Percentiles rank a stretch among this genome's conserved stretches.
Conservation (phyloP, 305 asterid genomes). For the Fraxinus latifolia region DNA sequence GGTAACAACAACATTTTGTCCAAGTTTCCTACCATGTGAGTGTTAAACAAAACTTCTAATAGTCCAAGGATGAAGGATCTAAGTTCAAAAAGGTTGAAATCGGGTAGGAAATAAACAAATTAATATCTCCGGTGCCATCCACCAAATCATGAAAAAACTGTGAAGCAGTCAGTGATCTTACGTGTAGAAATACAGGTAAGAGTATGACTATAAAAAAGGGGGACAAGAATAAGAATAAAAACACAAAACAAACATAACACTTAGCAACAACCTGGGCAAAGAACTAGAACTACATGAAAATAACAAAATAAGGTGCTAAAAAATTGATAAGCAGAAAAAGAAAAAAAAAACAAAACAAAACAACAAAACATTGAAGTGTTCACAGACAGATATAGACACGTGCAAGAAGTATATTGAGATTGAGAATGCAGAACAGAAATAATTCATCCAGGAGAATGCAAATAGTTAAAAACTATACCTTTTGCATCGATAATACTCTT, state of each 20-base stretch:
- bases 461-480: conserved; percentile 46
- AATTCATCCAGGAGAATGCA: conserved; percentile 19
- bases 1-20: neutral
- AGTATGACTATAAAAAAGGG: neutral
- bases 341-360: neutral
- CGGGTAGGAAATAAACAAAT: neutral
- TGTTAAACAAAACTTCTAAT: neutral
- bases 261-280: neutral
- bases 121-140: neutral
- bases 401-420: neutral
- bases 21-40: neutral
- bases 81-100: neutral
- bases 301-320: neutral
- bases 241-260: neutral
- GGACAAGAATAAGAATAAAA: neutral
- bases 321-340: neutral
- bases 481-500: conserved; percentile 90
- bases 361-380: neutral
- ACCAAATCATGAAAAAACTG: neutral
- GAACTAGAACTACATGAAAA: neutral
- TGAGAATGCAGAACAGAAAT: neutral
- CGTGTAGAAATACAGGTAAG: neutral
- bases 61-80: neutral
- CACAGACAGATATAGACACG: neutral
- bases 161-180: neutral